A percentile compares a stretch with the other conserved stretches of the same genome.
Evolutionary conservation across 345 rosid genomes (phyloP).

Genomic region (Firmiana major): DNA sequence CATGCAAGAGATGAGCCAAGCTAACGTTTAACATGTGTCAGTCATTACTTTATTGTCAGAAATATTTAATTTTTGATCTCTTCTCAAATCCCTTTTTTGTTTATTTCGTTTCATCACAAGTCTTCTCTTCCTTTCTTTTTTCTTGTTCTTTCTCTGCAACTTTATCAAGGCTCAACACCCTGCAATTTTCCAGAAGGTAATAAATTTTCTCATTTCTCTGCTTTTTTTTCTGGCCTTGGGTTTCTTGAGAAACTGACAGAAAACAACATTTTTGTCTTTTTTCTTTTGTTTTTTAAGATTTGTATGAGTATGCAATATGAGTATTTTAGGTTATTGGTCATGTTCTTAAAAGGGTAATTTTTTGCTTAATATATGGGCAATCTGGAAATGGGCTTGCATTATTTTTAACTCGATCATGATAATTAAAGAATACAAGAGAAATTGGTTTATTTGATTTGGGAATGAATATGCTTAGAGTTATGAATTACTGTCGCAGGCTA

Average conservation of each 20-base stretch:
- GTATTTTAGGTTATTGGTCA: neutral
- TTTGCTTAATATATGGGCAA: neutral
- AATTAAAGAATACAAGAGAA: neutral
- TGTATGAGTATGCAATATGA: neutral
- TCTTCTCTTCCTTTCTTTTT: neutral
- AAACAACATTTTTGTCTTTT: neutral
- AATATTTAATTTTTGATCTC: neutral
- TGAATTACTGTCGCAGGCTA: neutral
- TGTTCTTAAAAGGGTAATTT: neutral
- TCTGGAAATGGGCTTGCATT: neutral
- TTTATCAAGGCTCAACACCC: neutral
- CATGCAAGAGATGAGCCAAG: neutral
- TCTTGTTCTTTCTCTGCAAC: neutral
- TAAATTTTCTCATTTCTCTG: neutral
- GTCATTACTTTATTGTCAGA: neutral
- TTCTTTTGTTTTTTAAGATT: neutral
- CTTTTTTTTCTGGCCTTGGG: neutral
- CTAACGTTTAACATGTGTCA: neutral
- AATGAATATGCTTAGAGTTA: neutral
- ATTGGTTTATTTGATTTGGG: neutral
- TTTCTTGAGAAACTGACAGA: neutral
- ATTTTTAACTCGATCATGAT: neutral
- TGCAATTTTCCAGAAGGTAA: neutral
- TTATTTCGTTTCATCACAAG: neutral
- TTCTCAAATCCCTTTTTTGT: neutral